Evolutionary conservation across 306 rosid species (phyloP).

Genomic region (Lotus japonicus): DNA sequence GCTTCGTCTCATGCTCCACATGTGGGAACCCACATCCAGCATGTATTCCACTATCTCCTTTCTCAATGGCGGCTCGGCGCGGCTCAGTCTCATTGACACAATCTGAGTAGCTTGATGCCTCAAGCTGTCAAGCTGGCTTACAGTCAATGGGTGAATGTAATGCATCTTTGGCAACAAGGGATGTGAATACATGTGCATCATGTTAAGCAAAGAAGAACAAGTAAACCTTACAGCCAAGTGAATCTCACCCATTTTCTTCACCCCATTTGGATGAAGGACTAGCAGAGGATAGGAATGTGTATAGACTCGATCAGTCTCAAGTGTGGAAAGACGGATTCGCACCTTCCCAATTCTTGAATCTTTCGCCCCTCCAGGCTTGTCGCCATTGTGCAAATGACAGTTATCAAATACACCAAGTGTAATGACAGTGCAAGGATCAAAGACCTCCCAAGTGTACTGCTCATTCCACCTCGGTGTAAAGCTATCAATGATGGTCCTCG

Average conservation of each 20-base stretch:
- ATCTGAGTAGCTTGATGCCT: conserved; percentile 96
- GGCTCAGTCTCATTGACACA: conserved; percentile 75
- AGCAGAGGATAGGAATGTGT: conserved; percentile 91
- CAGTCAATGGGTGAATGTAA: conserved; percentile 81
- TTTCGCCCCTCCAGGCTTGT: conserved; percentile 55
- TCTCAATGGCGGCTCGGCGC: conserved; percentile 91
- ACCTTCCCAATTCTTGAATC: conserved; percentile 93
- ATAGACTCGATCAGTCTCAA: conserved; percentile 86
- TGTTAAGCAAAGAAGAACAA: conserved; percentile 83
- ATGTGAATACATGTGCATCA: conserved; percentile 97
- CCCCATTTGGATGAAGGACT: conserved; percentile 77
- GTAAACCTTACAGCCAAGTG: conserved; percentile 96
- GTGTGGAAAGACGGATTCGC: conserved; percentile 88
- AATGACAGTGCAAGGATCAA: conserved; percentile 90
- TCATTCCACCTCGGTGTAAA: conserved; percentile 90
- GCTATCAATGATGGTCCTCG: conserved; percentile 95
- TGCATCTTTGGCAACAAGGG: conserved; percentile 97
- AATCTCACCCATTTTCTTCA: conserved; percentile 98
- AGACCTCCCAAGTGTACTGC: conserved; percentile 98
- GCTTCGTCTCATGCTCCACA: conserved; percentile 99
- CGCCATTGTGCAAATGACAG: conserved; percentile 88
- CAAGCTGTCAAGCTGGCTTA: conserved; percentile 85
- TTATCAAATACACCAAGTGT: conserved; percentile 96
- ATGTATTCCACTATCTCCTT: conserved; percentile 90
- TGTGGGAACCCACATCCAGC: conserved; percentile 94